Conservation (phyloP, 2,329 filamentous ascomycete species). For the Fusarium penzigii region DNA sequence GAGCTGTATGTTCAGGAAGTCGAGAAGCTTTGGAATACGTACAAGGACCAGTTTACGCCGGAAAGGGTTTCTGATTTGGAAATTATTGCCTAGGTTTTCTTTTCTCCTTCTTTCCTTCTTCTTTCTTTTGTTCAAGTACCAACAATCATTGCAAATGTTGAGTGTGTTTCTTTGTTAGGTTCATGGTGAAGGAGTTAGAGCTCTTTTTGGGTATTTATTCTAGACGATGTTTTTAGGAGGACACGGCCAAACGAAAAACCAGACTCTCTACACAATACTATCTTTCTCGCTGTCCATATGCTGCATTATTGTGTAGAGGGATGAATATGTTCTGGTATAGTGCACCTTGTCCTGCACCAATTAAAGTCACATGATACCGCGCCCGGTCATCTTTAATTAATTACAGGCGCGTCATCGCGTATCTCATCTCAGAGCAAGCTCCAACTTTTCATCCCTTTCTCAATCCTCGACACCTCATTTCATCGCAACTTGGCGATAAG, state of each 20-base stretch:
- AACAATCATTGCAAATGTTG: background rate
- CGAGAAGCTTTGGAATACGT: constrained; percentile 70
- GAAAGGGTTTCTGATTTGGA: constrained; percentile 65
- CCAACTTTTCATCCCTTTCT: background rate
- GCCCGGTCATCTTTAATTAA: constrained; percentile 7
- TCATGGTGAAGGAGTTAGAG: background rate
- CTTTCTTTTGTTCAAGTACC: background rate
- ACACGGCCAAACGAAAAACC: no score
- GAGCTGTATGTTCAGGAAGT: constrained; percentile 75
- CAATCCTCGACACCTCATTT: background rate
- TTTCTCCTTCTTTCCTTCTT: background rate
- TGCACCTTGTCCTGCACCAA: no score
- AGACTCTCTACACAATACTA: no score
- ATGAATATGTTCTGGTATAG: no score
- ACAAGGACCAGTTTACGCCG: constrained; percentile 74
- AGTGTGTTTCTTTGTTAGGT: background rate
- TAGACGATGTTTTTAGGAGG: background rate
- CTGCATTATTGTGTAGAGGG: no score
- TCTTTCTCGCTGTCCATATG: no score
- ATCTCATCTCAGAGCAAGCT: background rate
- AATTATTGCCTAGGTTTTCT: constrained; percentile 56
- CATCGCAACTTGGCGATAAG: background rate
- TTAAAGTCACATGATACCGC: constrained; percentile 27
- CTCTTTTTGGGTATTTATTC: background rate
- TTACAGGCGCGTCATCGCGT: constrained; percentile 26